Evolutionary conservation across 2,329 filamentous ascomycete species (phyloP), one percentile per base, ranked within the genome.

Genomic region (Colletotrichum viniferum): DNA sequence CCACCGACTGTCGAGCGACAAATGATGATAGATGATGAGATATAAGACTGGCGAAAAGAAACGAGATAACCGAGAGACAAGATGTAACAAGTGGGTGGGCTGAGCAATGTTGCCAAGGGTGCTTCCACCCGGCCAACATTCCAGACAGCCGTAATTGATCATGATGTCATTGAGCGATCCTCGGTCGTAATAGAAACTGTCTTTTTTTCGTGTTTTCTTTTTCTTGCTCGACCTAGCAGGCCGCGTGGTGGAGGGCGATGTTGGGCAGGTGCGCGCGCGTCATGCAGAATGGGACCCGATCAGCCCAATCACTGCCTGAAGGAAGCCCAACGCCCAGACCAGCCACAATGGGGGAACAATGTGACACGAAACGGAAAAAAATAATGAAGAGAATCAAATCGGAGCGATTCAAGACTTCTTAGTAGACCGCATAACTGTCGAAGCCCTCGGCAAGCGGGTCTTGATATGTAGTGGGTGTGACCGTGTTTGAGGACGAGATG

Each of bases 401-500:
- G 21, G 21, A 9, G 24, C 55, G 69, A 67, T 72, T 32, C 62
- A 58, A 67, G 56, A 38, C 67, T 38, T 60, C 55, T 64, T 30
- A 71, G 63, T 71, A 67, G 56, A 32, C 34, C 7, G 69, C 48
- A n/a, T 65, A 77, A 30, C 63, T 60, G 24, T 77, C 76, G 55
- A 76, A 73, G 13, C 64, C 38, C 9, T 76, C 66, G 5, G 38
- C 43, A 26, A 76, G 34, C 30, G 58, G 30, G 38, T 73, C 69
- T 24, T 73, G 73, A 38, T 69, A 77, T n/a, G 55, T 77, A 28
- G 73, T 72, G 14, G 73, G 73, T 26, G 75, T 76, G 5, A 77
- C 76, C 7, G 74, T 76, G 65, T 77, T 73, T 12, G 76, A 76
- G 16, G 73, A 76, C 34, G 73, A 73, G 52, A 76, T 74, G 60